Evolutionary conservation across 257 asterid species (phyloP).

Genomic region (Striga asiatica): DNA sequence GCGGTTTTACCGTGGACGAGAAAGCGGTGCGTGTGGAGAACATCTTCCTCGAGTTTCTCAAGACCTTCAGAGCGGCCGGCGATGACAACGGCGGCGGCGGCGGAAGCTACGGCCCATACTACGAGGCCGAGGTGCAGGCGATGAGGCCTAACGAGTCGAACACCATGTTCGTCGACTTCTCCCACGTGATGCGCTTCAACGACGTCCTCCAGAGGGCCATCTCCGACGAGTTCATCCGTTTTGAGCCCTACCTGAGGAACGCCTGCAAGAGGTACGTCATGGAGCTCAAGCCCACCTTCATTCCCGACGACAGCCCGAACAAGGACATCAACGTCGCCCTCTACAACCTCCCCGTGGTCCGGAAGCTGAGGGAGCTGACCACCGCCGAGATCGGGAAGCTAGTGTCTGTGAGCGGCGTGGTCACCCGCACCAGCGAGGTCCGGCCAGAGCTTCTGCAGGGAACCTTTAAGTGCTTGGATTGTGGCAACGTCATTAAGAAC

Average conservation of each 20-base stretch:
- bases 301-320: constrained; percentile 66
- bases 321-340: constrained; percentile 87
- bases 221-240: constrained; percentile 76
- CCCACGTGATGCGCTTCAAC: constrained; percentile 82
- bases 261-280: constrained; percentile 83
- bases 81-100: constrained; percentile 37
- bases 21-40: constrained; percentile 76
- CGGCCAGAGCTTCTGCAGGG: constrained; percentile 92
- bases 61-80: constrained; percentile 41
- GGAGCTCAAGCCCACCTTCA: constrained; percentile 69
- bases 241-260: constrained; percentile 68
- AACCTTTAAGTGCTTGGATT: constrained; percentile 86
- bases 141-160: constrained; percentile 74
- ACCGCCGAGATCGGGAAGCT: constrained; percentile 83
- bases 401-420: constrained; percentile 90
- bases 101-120: constrained; percentile 46
- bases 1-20: constrained; percentile 71
- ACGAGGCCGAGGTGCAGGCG: constrained; percentile 72
- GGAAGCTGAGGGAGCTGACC: constrained; percentile 73
- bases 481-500: constrained; percentile 58
- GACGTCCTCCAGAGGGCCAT: constrained; percentile 75
- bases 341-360: constrained; percentile 70
- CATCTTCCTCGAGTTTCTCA: constrained; percentile 72
- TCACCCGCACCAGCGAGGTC: constrained; percentile 93
- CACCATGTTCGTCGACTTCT: constrained; percentile 89